These are phyloP conservation scores for Fusarium bulbicola DNA, from an alignment of 2,329 filamentous ascomycete species.

Conservation along the genomic window DNA sequence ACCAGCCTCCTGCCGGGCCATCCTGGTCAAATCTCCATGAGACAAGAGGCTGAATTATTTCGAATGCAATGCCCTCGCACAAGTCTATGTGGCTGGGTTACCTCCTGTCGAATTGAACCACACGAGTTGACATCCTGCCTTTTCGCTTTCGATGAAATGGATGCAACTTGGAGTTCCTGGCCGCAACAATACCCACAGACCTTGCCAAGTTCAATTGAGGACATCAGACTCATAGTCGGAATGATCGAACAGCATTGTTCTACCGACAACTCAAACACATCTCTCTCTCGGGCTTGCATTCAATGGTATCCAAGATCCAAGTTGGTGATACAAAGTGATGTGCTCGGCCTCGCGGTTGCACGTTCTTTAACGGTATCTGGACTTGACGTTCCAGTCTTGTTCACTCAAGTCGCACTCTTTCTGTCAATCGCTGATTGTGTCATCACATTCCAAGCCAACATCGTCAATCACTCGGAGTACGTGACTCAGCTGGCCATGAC, in stretches of 20 bases:
- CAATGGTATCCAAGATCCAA: slow-evolving; percentile 51
- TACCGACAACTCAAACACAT: slow-evolving; percentile 54
- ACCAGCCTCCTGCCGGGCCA: slow-evolving; percentile 51
- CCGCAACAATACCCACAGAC: slow-evolving; percentile 46
- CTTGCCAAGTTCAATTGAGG: slow-evolving; percentile 45
- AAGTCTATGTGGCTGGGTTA: slow-evolving; percentile 44
- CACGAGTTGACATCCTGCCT: slow-evolving; percentile 51
- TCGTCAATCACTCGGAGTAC: slow-evolving; percentile 52
- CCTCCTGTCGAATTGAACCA: slow-evolving; percentile 47
- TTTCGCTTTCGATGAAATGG: slow-evolving; percentile 40
- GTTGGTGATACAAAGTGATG: slow-evolving; percentile 56
- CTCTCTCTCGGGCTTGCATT: slow-evolving; percentile 53
- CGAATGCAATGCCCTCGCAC: slow-evolving; percentile 24
- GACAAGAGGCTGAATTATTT: slow-evolving; percentile 15
- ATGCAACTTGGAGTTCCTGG: slow-evolving; percentile 48
- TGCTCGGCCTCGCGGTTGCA: slow-evolving; percentile 54
- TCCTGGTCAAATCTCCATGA: slow-evolving; percentile 43
- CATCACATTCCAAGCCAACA: slow-evolving; percentile 54
- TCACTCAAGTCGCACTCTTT: slow-evolving; percentile 44
- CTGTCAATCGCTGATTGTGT: slow-evolving; percentile 54
- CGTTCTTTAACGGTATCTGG: slow-evolving; percentile 56
- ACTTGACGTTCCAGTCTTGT: slow-evolving; percentile 48
- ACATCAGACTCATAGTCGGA: slow-evolving; percentile 49
- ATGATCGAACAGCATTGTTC: slow-evolving; percentile 48
- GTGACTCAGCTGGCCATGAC: background rate